phyloP scores from a whole-genome alignment of 371 early-diverging fungal genomes.

The Apophysomyces elegans region DNA sequence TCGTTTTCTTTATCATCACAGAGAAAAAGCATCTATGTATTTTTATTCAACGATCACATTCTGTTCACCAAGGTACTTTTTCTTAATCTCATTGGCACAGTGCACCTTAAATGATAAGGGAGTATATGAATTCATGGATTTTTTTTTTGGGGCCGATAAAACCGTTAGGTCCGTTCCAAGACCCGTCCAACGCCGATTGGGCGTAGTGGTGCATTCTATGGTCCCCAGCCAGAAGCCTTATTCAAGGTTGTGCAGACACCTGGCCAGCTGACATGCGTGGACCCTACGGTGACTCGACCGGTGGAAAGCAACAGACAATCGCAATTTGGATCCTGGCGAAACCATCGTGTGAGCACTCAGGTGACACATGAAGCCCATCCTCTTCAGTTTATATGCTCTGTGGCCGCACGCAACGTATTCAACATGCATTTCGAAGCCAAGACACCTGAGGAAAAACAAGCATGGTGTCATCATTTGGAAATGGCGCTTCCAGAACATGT shows the following conservation, averaged over 20 bases:
- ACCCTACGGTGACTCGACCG: slow-evolving; percentile 19
- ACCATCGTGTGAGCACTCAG: not conserved
- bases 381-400: slow-evolving; percentile 37
- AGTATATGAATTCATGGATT: too few relatives aligned
- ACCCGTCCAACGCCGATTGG: not conserved
- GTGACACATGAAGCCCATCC: slow-evolving; percentile 27
- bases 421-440: slow-evolving; percentile 35
- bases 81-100: not conserved
- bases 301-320: not conserved
- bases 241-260: slow-evolving; percentile 32
- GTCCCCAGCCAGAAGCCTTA: slow-evolving; percentile 25
- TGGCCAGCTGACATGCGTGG: slow-evolving; percentile 30
- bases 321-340: not conserved
- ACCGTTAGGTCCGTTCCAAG: slow-evolving; percentile 10
- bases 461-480: slow-evolving; percentile 37
- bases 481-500: slow-evolving; percentile 17
- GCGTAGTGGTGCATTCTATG: slow-evolving; percentile 19
- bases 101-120: not conserved
- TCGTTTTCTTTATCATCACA: slow-evolving; percentile 24
- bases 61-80: slow-evolving; percentile 41
- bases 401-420: slow-evolving; percentile 28
- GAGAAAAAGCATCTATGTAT: slow-evolving; percentile 35
- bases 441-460: slow-evolving; percentile 29
- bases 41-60: slow-evolving; percentile 47
- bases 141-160: too few relatives aligned